Base-by-base conservation (phyloP, 495 filamentous ascomycete genomes). In the Xylaria scruposa region DNA sequence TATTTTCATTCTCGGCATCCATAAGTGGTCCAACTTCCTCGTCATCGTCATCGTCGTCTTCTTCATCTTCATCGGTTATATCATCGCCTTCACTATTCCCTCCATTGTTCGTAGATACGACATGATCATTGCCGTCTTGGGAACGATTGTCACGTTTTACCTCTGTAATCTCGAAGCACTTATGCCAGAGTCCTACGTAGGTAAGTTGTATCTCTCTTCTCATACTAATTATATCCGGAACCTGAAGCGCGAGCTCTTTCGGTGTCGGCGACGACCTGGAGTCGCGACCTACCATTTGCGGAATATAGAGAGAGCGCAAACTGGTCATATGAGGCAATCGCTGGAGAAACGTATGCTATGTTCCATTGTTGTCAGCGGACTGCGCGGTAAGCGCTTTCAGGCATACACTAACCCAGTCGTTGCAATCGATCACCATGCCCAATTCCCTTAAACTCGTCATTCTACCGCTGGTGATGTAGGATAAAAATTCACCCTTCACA, bases 111-210 rank as follows among this genome's bases (percentile, higher is more conserved):
- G 82, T 47, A n/a, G 31, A 24, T 26, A 53, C 38, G 80, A 81
- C 21, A 77, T 81, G n/a, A 83, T 81, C 38, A 76, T 78, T 70
- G 21, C 76, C 64, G 64, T 83, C 81, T 49, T 74, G 63, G 59
- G 67, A 67, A 63, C 76, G 76, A 73, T 78, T 85, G 64, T 87
- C 81, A 17, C 81, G 81, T 29, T 84, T 85, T 47, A 85, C 85
- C 78, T 98, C 95, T 10, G 94, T 83, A 61, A 98, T 92, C 78
- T 97, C 94, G 76, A 93, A 97, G 81, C 95, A 97, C 79, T 97
- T 97, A 8, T 80, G 82, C 42, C 86, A 83, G 59, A 97, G 88
- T n/a, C 93, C 95, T 70, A 96, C 84, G 75, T 97, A 97, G 73
- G 90, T 93, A 17, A 97, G 82, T 72, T 91, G 90, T 33, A 97